Evolutionary conservation across 176 grass and related monocot genomes (phyloP), one percentile per base, ranked within the genome.

Genomic region (Puya raimondii): DNA sequence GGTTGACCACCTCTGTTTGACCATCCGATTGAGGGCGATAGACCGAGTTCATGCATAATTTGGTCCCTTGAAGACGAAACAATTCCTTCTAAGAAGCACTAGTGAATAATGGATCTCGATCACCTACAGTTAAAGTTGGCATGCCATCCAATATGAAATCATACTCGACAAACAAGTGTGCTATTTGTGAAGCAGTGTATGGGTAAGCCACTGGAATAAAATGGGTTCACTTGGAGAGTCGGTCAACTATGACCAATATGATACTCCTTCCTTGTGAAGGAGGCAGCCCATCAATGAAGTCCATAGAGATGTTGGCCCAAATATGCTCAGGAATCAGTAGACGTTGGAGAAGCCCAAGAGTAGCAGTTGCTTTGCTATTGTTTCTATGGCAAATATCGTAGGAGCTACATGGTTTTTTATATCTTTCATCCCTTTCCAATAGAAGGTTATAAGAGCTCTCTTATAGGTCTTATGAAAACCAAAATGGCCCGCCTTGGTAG

Each of bases 341-440:
- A 8, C 50, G 69, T 11, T 15, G 49, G 1, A 71, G 20, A 1
- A 53, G 15, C 7, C 49, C 25, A 4, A 22, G 13, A 7, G 49
- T 4, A 7, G 8, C 10, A 4, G 23, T 74, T 51, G 16, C 17
- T 4, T 67, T 12, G 4, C 42, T 70, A 7, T 70, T 70, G 13
- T 12, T 7, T 25, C 70, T 53, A 10, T 74, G 72, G 14, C 72
- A 74, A 12, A 48, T 64, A 63, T 42, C 11, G 26, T 66, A 78
- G 1, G 51, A 1, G 56, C 3, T 0, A 78, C 10, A 48, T 2
- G 23, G 3, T 27, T 48, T 3, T 59, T 2, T 0, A 63, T 11
- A 9, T 10, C 2, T 18, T 50, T 48, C 63, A 70, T 47, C 4
- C 13, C 10, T n/a, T 14, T 5, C 75, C 75, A 78, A n/a, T n/a